Evolutionary conservation across 2,329 filamentous ascomycete genomes (phyloP).

Genomic region (Sporothrix sp.): DNA sequence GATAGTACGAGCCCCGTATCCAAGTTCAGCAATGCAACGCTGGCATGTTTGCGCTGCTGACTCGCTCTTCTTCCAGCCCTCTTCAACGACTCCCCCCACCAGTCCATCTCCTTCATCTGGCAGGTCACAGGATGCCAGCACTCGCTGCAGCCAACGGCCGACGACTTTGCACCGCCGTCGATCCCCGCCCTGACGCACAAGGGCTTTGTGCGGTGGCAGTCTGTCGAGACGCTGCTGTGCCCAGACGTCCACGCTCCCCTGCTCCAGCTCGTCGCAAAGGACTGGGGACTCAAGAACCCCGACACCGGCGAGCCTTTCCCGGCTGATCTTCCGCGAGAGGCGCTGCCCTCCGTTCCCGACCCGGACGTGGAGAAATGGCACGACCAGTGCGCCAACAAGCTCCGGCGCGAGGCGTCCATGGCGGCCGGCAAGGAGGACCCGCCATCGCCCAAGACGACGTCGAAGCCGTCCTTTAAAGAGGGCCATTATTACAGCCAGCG

Average conservation of each 20-base stretch:
- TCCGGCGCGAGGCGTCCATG: constrained; percentile 51
- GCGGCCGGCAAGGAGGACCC: constrained; percentile 28
- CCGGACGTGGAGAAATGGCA: constrained; percentile 81
- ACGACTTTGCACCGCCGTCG: constrained; percentile 63
- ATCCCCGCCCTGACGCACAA: constrained; percentile 73
- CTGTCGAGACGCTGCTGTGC: constrained; percentile 76
- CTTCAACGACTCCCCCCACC: constrained; percentile 64
- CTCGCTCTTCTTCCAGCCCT: constrained; percentile 39
- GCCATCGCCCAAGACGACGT: constrained; percentile 12
- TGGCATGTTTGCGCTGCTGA: no score
- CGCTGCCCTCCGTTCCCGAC: constrained; percentile 65
- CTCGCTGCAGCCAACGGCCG: constrained; percentile 64
- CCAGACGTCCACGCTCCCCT: constrained; percentile 83
- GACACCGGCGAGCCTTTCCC: constrained; percentile 62
- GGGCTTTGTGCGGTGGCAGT: constrained; percentile 91
- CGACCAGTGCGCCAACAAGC: constrained; percentile 58
- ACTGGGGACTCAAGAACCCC: constrained; percentile 68
- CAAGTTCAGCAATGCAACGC: no score
- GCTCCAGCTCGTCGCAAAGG: constrained; percentile 66
- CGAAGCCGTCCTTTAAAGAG: constrained; percentile 21
- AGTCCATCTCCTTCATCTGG: constrained; percentile 84
- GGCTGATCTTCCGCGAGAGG: constrained; percentile 44
- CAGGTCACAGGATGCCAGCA: constrained; percentile 86
- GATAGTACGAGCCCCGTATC: constrained; percentile 48
- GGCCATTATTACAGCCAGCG: constrained; percentile 24